phyloP scores from a whole-genome alignment of 441 rosid species.

The Manihot esculenta region DNA sequence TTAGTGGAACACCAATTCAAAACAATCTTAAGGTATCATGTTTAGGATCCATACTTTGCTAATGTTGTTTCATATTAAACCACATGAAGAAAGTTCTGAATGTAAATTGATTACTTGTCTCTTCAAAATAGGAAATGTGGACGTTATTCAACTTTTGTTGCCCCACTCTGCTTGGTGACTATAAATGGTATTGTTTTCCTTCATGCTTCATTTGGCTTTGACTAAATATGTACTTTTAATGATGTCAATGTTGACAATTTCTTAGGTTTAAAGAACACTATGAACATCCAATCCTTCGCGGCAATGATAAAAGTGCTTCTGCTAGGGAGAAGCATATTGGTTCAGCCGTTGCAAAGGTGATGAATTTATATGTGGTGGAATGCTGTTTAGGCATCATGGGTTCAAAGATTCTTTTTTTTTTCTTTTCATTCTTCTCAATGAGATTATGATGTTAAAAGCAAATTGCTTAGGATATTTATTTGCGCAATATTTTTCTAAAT shows the following conservation, averaged over 20 bases:
- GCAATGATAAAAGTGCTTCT: slow-evolving; percentile 89
- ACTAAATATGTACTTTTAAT: slow-evolving; percentile 17
- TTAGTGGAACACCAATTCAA: slow-evolving; percentile 97
- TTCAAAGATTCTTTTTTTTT: not conserved
- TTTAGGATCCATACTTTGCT: slow-evolving; percentile 2
- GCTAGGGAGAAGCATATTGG: slow-evolving; percentile 89
- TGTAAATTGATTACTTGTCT: slow-evolving; percentile 17
- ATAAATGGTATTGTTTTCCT: slow-evolving; percentile 57
- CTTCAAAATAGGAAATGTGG: slow-evolving; percentile 75
- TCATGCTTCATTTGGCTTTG: slow-evolving; percentile 16
- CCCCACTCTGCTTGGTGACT: slow-evolving; percentile 81
- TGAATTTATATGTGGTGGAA: not conserved
- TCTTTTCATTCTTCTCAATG: not conserved
- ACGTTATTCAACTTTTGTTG: slow-evolving; percentile 92
- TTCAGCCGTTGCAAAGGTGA: slow-evolving; percentile 91
- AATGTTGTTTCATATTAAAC: not conserved
- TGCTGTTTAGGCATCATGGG: not conserved
- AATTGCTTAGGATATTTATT: not conserved
- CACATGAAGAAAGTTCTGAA: slow-evolving; percentile 8
- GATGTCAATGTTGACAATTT: slow-evolving; percentile 25
- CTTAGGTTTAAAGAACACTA: slow-evolving; percentile 83
- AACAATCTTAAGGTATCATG: slow-evolving; percentile 88
- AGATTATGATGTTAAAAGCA: slow-evolving; percentile 3
- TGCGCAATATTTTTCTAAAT: not conserved
- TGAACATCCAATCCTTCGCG: slow-evolving; percentile 74